Base-by-base conservation (phyloP, 2,329 filamentous ascomycete genomes). In the Penicillium sp. region DNA sequence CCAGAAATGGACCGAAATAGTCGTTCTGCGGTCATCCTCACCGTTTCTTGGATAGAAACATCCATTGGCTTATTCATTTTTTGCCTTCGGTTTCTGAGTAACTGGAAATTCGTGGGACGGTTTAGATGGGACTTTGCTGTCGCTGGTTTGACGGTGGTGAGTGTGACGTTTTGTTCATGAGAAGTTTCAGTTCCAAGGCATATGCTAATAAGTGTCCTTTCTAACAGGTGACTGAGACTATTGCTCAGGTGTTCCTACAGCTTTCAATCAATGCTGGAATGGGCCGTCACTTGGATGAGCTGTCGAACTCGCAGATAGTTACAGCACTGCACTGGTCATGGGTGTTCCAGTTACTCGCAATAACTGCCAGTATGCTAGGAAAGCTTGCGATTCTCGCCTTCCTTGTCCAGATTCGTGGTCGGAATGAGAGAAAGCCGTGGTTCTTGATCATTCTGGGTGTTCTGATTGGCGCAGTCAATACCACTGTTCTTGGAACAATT, bases 311-410 rank as follows among this genome's bases (percentile, higher is more conserved):
- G 1, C 48, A 65, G 16, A 45, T 52, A 19, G 53, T 60, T 11
- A 46, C 55, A 19, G 59, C 57, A 10, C 46, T 58, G 41, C 57
- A 64, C 27, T 69, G 59, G 59, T 50, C 51, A 25, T 69, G 67
- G 63, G 60, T 68, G 6, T 65, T 63, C 16, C 62, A 65, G 33
- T 41, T 65, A n/a, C 53, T 70, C 2, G 57, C 60, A n/a, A 60
- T 66, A n/a, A 53, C 60, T 16, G 59, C 66, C 2, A 64, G 60
- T 41, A 59, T 59, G 39, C 44, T 61, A 9, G 63, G 64, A 23
- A 70, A 67, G 47, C 53, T 62, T 40, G 64, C 66, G 33, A 63
- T 68, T 50, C 57, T 69, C 29, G 59, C 61, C 21, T 67, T 68
- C 29, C 50, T 68, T 23, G 21, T 68, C 5, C 62, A 63, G 40